phyloP scores from a whole-genome alignment of 768 basidiomycete genomes.

The Lanmaoa rubissima region DNA sequence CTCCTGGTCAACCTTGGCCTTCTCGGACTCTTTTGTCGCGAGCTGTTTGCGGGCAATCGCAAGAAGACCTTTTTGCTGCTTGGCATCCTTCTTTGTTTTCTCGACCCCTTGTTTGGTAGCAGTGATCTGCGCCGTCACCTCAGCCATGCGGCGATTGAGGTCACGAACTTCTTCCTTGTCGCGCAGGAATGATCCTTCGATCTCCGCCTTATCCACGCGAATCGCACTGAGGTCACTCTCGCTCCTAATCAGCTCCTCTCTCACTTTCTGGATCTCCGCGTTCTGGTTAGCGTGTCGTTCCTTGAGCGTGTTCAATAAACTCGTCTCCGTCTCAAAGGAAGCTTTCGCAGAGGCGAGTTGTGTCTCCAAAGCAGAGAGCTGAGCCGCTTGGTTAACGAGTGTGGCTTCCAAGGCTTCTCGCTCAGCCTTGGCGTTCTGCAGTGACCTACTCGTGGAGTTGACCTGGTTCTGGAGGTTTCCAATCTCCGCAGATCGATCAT shows the following conservation, averaged over 20 bases:
- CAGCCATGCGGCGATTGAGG: constrained; percentile 80
- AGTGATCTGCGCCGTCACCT: constrained; percentile 72
- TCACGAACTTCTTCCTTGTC: constrained; percentile 95
- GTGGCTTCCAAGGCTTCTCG: constrained; percentile 63
- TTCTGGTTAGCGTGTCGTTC: constrained; percentile 68
- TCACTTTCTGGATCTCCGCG: constrained; percentile 66
- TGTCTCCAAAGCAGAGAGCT: constrained; percentile 77
- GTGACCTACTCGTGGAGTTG: constrained; percentile 69
- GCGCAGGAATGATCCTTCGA: constrained; percentile 80
- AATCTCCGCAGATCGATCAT: constrained; percentile 81
- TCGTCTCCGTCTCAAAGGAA: constrained; percentile 82
- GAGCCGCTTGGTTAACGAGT: constrained; percentile 64
- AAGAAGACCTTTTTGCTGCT: constrained; percentile 93
- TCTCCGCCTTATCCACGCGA: constrained; percentile 85
- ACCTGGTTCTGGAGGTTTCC: constrained; percentile 87
- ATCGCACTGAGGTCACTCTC: constrained; percentile 92
- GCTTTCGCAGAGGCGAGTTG: constrained; percentile 83
- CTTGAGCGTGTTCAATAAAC: constrained; percentile 60
- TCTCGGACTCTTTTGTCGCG: constrained; percentile 75
- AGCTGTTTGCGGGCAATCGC: constrained; percentile 96
- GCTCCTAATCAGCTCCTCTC: constrained; percentile 78
- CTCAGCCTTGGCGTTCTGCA: constrained; percentile 64
- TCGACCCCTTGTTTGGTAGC: constrained; percentile 73
- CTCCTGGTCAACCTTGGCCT: constrained; percentile 67
- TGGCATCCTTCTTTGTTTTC: constrained; percentile 87